Evolutionary conservation across 352 stramenopile species (phyloP), one percentile per base, ranked within the genome.

Genomic region (Pythium rhizo-oryzae): DNA sequence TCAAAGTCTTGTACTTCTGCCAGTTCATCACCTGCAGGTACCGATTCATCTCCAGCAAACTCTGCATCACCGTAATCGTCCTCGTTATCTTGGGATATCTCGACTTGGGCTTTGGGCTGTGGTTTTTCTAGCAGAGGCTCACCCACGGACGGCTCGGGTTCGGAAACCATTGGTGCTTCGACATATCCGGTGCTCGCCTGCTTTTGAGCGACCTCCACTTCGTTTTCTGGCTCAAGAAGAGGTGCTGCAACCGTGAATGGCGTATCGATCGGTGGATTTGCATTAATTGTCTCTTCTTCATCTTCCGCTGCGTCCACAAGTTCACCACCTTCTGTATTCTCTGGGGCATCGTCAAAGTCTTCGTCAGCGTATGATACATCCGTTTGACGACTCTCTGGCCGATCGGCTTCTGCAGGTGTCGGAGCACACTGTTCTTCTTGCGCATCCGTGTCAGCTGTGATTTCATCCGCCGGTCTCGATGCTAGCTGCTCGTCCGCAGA

Each of bases 331-430:
- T 43, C 62, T 1, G 15, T 12, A 43, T 63, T 50, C 8, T 62
- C 49, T 0, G 64, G 25, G 0, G 56, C 41, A 46, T 70, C 68
- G 35, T 68, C 64, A 23, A 71, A 74, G 21, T 67, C 62, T 59
- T 74, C 68, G 25, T 70, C 68, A 0, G 43, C 62, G 30, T 71
- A 71, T 1, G 59, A 71, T 13, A 51, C 28, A 9, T 74, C 59
- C 12, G 54, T 74, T 28, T 67, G 56, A 21, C 62, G 56, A 23
- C 64, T 74, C 25, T 70, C 68, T 11, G 62, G 62, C 21, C 64
- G 68, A 47, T 72, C 67, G 35, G 37, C 7, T 8, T 64, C 41
- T 8, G 11, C 23, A 52, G 59, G 18, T 23, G 13, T 35, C 6
- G 37, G 23, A 13, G 24, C 21, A 21, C 23, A 9, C 24, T 54